Evolutionary conservation across 768 basidiomycete species (phyloP), one percentile per base, ranked within the genome.

Genomic region (Leucocoprinus leucothites): DNA sequence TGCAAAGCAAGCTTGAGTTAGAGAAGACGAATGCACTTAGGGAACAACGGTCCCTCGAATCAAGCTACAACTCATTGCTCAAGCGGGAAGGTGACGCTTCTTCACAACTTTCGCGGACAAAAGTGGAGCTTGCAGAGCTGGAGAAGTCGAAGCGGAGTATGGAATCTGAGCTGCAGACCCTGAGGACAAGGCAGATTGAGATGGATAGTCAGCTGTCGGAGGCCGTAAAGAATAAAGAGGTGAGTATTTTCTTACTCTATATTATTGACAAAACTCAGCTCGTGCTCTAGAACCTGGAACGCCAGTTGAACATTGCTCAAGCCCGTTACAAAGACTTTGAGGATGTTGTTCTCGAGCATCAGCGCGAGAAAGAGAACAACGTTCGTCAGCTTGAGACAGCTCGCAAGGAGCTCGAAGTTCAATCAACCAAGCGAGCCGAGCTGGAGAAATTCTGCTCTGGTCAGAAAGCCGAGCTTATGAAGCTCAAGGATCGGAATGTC

Each of bases 311-410:
- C 0, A 70, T 79, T 19, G 81, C 88, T 5, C 88, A 91, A 63
- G 76, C 80, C 34, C 91, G 91, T 62, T 88, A 87, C 57, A 83
- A 89, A 54, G 86, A 89, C 55, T 87, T 94, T 53, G 96, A 99
- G 69, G 96, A 98, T 64, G 81, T 87, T 0, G 81, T 91, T 1
- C 77, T 97, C 5, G 85, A 89, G 61, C 78, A 91, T 48, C 90
- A 98, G 68, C 80, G 91, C 26, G 94, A 94, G 55, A 84, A 91
- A 65, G 84, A 82, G 9, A 75, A 84, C 14, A 84, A 87, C 58
- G 80, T 84, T 46, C 81, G 87, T 3, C 88, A 94, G 60, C 65
- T 89, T 57, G 89, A 95, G 21, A 74, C 79, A 3, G 69, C 79
- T 51, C 81, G 82, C 41, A 86, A 86, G 61, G 88, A 91, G 58